phyloP scores from a whole-genome alignment of 139 green algal species.

The Deuterostichococcus epilithicus region DNA sequence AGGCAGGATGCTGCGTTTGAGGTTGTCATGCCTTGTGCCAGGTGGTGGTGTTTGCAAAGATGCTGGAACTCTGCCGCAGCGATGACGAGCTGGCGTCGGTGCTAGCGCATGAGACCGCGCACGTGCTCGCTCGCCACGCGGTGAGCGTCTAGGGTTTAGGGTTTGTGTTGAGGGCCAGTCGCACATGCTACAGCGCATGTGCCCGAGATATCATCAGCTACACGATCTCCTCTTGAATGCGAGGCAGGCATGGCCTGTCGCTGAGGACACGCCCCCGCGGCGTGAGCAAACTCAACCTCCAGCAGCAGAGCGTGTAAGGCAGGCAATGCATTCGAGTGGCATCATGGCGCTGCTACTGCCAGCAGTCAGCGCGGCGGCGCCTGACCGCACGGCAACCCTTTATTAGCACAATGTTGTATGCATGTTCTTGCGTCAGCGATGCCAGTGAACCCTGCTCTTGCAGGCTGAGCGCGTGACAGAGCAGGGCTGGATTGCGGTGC shows the following conservation, averaged over 20 bases:
- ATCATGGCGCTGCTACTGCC: background rate
- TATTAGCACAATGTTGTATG: background rate
- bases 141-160: background rate
- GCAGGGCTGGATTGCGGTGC: background rate
- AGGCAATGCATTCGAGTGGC: background rate
- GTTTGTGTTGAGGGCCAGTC: background rate
- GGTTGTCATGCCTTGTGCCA: background rate
- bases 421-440: background rate
- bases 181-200: too few relatives aligned
- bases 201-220: too few relatives aligned
- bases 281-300: background rate
- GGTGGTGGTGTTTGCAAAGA: conserved; percentile 69
- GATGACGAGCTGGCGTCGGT: conserved; percentile 77
- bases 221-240: too few relatives aligned
- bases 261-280: too few relatives aligned
- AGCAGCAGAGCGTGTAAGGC: background rate
- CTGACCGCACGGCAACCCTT: background rate
- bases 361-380: background rate
- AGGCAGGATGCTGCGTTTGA: background rate
- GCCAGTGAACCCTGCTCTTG: background rate
- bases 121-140: conserved; percentile 65
- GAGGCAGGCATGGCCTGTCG: too few relatives aligned
- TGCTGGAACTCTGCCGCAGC: conserved; percentile 57
- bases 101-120: conserved; percentile 77
- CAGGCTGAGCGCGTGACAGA: conserved; percentile 28